Base-by-base conservation (phyloP, 352 stramenopile genomes). In the Phytophthora multivora region DNA sequence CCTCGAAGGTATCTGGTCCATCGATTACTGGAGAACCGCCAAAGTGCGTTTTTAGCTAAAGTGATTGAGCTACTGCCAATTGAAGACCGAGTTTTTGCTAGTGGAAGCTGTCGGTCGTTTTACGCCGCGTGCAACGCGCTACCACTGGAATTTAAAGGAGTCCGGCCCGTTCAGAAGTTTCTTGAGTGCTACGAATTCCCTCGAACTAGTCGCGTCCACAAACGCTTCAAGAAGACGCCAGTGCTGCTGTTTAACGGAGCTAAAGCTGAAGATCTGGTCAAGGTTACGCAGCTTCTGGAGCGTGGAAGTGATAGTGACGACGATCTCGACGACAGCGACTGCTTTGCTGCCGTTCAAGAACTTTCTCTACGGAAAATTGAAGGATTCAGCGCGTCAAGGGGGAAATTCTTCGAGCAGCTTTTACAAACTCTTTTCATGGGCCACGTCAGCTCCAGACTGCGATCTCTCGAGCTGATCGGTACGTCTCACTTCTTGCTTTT, bases 391-490 rank as follows among this genome's bases (percentile, higher is more conserved):
- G 8, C 1, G 8, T 40, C 10, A 42, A 66, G 51, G 2, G 53
- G 75, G 15, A 50, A 43, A 36, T 35, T 65, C n/a, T 86, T 88
- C 31, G 53, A 83, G 9, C 64, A 71, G 35, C 50, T 88, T 8
- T 33, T 88, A n/a, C 81, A 88, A 40, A 69, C 72, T 1, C 58
- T 90, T 0, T 86, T 90, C 56, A 83, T 71, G 9, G 71, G 80
- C 36, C 64, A 69, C 23, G 61, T 90, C 8, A 86, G 67, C 35
- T 67, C 55, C 4, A 51, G 54, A 11, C 63, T 90, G 0, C 31
- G 58, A 4, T 51, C 38, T 3, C 56, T 88, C n/a, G 49, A 69
- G 25, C 43, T 90, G 1, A 68, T 52, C 9, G 64, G 73, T 80
- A 51, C 6, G 15, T 41, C 48, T 13, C 4, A 35, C 9, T 2